Conservation (phyloP, 441 rosid species). For the Erodium trifolium region DNA sequence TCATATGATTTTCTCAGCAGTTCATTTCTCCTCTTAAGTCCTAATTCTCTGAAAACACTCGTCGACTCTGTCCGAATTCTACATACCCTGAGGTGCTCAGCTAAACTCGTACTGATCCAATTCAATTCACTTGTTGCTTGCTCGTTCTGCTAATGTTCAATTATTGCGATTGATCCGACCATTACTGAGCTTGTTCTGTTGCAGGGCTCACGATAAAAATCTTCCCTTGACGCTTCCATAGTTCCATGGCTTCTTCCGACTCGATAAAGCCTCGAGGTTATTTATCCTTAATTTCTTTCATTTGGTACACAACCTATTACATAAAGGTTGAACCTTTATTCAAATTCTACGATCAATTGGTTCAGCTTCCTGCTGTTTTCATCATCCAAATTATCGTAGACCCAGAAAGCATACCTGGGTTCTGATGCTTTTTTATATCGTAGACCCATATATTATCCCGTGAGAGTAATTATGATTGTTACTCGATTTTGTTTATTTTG, state of each 20-base stretch:
- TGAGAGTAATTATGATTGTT: background rate
- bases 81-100: background rate
- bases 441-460: background rate
- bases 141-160: background rate
- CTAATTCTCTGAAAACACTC: no score
- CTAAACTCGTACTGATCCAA: background rate
- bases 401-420: no score
- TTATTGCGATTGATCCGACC: background rate
- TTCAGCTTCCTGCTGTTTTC: no score
- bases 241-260: conserved; percentile 6
- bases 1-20: background rate
- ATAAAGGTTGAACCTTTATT: no score
- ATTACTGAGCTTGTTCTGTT: background rate
- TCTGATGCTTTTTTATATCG: background rate
- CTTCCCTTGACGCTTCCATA: no score
- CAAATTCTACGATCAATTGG: no score
- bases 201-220: background rate
- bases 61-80: background rate
- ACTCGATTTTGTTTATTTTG: background rate
- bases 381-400: no score
- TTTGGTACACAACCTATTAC: background rate
- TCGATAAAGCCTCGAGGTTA: background rate
- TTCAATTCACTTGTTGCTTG: background rate
- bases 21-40: background rate
- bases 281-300: background rate